Conservation (phyloP, 2,329 filamentous ascomycete genomes). For the Diaporthe nobilis region DNA sequence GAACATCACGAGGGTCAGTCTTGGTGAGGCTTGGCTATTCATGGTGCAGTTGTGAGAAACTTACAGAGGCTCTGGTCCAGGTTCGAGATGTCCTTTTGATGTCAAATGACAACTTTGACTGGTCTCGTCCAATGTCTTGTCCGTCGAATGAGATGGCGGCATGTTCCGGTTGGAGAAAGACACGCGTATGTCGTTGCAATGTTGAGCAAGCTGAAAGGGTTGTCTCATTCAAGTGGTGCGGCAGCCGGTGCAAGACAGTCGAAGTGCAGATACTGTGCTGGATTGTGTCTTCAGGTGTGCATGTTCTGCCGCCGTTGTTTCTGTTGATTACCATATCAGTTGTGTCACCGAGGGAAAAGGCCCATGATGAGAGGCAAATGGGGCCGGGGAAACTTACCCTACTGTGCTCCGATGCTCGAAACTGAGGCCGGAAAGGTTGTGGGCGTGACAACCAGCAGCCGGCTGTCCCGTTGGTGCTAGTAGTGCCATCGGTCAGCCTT, state of each 20-base stretch:
- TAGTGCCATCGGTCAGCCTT: constrained; percentile 22
- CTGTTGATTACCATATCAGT: not conserved
- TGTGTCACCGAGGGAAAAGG: constrained; percentile 2
- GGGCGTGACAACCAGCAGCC: constrained; percentile 9
- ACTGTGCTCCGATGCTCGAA: constrained; percentile 3
- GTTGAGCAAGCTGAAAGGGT: constrained; percentile 12
- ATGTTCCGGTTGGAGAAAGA: not conserved
- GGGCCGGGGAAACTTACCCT: not conserved
- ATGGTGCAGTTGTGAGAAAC: not conserved
- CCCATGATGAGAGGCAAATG: constrained; percentile 7
- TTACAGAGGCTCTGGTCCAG: constrained; percentile 5
- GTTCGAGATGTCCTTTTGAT: not conserved
- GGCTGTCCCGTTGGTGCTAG: constrained; percentile 9
- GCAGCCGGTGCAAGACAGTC: constrained; percentile 3
- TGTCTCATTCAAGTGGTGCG: constrained; percentile 12
- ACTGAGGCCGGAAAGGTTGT: constrained; percentile 7
- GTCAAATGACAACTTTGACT: not conserved
- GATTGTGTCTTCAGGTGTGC: not conserved
- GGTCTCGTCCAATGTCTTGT: not conserved
- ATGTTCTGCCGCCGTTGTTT: constrained; percentile 1
- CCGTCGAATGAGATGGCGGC: not conserved
- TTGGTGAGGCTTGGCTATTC: not conserved
- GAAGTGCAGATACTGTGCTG: not conserved
- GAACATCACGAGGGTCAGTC: not conserved
- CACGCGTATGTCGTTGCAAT: not conserved